Conservation (phyloP, 371 early-diverging fungal species). For the Mucor piriformis region DNA sequence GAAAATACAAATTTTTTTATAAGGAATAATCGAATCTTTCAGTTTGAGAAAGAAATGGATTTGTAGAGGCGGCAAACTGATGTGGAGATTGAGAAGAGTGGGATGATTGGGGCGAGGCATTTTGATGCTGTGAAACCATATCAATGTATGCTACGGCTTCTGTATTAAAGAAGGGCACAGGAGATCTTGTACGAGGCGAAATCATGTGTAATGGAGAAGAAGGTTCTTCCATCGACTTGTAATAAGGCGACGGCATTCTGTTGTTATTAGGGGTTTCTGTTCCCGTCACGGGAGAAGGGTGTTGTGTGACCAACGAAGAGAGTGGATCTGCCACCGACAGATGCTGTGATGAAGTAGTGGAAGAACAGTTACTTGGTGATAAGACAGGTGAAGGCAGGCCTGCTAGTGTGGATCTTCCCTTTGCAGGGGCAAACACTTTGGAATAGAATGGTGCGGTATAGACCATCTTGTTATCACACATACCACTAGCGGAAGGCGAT, state of each 20-base stretch:
- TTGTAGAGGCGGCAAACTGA: background rate
- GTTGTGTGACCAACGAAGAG: slow-evolving; percentile 19
- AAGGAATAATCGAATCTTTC: background rate
- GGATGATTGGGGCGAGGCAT: background rate
- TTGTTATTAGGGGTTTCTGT: slow-evolving; percentile 25
- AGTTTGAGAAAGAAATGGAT: background rate
- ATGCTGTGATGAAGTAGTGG: slow-evolving; percentile 71
- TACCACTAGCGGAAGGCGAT: background rate
- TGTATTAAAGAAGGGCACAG: slow-evolving; percentile 1
- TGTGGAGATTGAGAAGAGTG: background rate
- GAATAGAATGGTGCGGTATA: slow-evolving; percentile 1
- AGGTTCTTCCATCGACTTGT: slow-evolving; percentile 9
- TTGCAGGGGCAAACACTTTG: background rate
- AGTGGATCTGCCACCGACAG: slow-evolving; percentile 27
- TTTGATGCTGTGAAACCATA: slow-evolving; percentile 9
- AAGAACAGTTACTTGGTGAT: slow-evolving; percentile 27
- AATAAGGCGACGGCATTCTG: slow-evolving; percentile 19
- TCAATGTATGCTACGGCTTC: slow-evolving; percentile 3
- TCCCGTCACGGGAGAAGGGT: slow-evolving; percentile 28
- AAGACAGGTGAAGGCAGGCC: slow-evolving; percentile 16
- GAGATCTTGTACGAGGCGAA: background rate
- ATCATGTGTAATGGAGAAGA: slow-evolving; percentile 12
- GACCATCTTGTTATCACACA: slow-evolving; percentile 8
- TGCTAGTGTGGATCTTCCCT: background rate
- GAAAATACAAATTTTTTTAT: slow-evolving; percentile 9